Base-by-base conservation (phyloP, 345 rosid genomes). In the Gossypium bickii region DNA sequence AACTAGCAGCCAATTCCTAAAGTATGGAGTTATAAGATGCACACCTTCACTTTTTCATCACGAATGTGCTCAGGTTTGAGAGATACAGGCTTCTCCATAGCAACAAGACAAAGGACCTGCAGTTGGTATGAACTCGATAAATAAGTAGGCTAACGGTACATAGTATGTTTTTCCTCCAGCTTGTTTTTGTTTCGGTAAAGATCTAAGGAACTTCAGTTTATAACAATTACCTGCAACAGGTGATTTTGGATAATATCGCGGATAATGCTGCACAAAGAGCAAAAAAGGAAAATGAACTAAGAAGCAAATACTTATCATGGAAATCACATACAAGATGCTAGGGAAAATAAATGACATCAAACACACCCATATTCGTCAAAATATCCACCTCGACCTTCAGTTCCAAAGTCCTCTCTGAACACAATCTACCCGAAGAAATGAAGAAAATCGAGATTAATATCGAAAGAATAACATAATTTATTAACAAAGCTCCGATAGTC, bases 371-470 rank as follows among this genome's bases (percentile, higher is more conserved):
- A 95, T 89, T 95, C 92, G 83, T 95, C 94, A 73, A 95, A 95
- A 80, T 95, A 95, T 82, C 99, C 99, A 53, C 99, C 98, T 7
- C 99, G 99, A 60, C 99, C 99, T 67, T 95, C 99, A n/a, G 91
- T 93, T 83, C 99, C 99, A 79, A 95, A 95, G 78, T 93, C 93
- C 83, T 95, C 99, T 68, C 99, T 85, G 86, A 95, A 95, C n/a
- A 95, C 98, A 56, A 95, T 93, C 98, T 95, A 84, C 71, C 67
- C 68, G 78, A 65, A 51, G 80, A 70, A 68, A 74, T 68, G 59
- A 67, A 60, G 64, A 55, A 20, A 43, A 71, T 25, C 47, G 12
- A 74, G 55, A 67, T 67, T 62, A 53, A 53, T 59, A 52, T 41
- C 9, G 1, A 2, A 16, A 60, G 70, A n/a, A 11, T 62, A n/a